Conservation (phyloP, 169 alveolate species). For the Amoebophrya sp. region DNA sequence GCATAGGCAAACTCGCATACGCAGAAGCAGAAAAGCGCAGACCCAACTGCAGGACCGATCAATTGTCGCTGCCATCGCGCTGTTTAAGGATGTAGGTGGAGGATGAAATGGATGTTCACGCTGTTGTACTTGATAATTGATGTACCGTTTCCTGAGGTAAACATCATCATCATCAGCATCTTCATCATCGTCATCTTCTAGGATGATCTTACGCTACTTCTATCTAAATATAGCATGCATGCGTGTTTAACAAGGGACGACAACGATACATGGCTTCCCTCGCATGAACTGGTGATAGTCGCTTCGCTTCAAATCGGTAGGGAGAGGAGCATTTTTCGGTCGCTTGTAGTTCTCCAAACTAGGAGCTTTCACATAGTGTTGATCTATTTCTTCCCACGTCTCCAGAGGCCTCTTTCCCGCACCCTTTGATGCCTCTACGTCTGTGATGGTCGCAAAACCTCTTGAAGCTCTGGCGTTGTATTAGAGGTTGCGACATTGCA, state of each 20-base stretch:
- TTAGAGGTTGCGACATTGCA: too few relatives aligned
- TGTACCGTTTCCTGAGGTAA: too few relatives aligned
- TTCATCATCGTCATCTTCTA: too few relatives aligned
- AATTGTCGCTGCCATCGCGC: not conserved
- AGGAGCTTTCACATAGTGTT: not conserved
- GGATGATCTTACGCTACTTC: too few relatives aligned
- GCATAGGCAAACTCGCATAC: not conserved
- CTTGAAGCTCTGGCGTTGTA: too few relatives aligned
- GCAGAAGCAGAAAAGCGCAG: not conserved
- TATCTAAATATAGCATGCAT: too few relatives aligned
- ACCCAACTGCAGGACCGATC: not conserved
- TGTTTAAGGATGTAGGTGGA: too few relatives aligned
- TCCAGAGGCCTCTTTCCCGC: not conserved
- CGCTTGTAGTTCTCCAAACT: not conserved
- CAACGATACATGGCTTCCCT: not conserved
- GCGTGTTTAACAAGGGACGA: too few relatives aligned
- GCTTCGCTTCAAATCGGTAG: not conserved
- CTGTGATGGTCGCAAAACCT: not conserved
- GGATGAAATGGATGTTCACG: too few relatives aligned
- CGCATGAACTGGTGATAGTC: not conserved
- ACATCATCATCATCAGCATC: too few relatives aligned
- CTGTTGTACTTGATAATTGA: too few relatives aligned
- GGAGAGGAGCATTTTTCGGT: not conserved
- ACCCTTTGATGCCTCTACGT: not conserved
- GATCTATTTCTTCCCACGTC: not conserved